These are phyloP conservation scores for Pilatotrama ljubarskyi DNA, from an alignment of 768 basidiomycete species.

Conservation along the genomic window DNA sequence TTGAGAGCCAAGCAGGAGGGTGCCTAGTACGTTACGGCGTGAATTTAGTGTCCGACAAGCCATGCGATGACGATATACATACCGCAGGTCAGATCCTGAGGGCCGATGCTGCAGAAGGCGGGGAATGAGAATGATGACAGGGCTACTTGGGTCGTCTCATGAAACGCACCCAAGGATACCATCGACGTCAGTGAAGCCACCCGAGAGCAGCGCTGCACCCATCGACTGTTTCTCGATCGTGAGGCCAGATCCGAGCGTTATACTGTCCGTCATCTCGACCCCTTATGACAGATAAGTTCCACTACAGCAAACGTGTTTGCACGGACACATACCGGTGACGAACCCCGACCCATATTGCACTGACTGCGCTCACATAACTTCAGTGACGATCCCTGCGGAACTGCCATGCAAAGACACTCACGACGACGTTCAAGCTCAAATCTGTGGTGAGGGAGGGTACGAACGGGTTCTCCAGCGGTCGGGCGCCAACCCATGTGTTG, in stretches of 20 bases:
- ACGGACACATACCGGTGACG: slow-evolving; percentile 39
- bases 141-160: background rate
- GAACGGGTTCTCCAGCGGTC: slow-evolving; percentile 35
- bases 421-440: slow-evolving; percentile 30
- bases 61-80: background rate
- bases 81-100: slow-evolving; percentile 33
- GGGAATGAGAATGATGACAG: background rate
- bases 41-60: background rate
- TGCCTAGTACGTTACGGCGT: background rate
- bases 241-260: slow-evolving; percentile 36
- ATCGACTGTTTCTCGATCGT: slow-evolving; percentile 35
- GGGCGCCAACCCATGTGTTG: slow-evolving; percentile 58
- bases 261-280: slow-evolving; percentile 35
- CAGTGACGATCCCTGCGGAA: background rate
- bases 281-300: slow-evolving; percentile 17
- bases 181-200: slow-evolving; percentile 34
- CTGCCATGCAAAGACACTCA: slow-evolving; percentile 36
- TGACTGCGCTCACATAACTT: slow-evolving; percentile 30
- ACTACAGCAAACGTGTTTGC: no score
- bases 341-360: slow-evolving; percentile 53
- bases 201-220: slow-evolving; percentile 33
- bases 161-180: slow-evolving; percentile 37
- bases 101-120: slow-evolving; percentile 30
- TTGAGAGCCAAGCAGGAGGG: background rate
- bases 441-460: slow-evolving; percentile 41